These are phyloP conservation scores for Mycosphaerella sp. DNA, from an alignment of 2,329 filamentous ascomycete species.

Conservation along the genomic window DNA sequence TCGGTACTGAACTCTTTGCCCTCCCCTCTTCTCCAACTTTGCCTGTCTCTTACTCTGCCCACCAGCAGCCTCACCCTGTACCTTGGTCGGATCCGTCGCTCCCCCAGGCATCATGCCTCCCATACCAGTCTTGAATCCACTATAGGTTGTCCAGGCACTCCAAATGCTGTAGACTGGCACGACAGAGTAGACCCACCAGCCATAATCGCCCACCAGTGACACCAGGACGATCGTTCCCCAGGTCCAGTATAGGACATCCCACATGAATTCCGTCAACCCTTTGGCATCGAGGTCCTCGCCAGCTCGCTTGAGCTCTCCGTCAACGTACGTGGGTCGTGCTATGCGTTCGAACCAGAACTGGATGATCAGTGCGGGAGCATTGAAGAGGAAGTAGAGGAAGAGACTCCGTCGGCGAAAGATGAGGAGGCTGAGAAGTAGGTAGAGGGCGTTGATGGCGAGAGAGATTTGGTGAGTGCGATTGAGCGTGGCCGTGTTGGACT, in stretches of 20 bases:
- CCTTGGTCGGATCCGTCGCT: conserved; percentile 22
- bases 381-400: conserved; percentile 65
- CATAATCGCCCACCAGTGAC: conserved; percentile 73
- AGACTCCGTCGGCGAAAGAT: conserved; percentile 49
- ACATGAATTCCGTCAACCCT: conserved; percentile 96
- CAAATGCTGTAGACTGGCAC: conserved; percentile 45
- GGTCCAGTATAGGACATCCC: conserved; percentile 92
- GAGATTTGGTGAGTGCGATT: conserved; percentile 77
- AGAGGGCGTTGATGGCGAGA: conserved; percentile 63
- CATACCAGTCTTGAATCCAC: conserved; percentile 40
- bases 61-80: conserved; percentile 23
- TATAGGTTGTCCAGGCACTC: conserved; percentile 43
- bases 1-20: conserved; percentile 45
- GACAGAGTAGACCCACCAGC: conserved; percentile 56
- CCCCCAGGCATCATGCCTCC: conserved; percentile 39
- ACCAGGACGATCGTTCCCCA: conserved; percentile 72
- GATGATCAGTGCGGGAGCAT: conserved; percentile 67
- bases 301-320: conserved; percentile 60
- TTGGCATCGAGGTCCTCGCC: conserved; percentile 84
- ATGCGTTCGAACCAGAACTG: conserved; percentile 80
- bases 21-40: conserved; percentile 49
- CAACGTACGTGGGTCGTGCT: conserved; percentile 68
- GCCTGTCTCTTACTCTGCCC: conserved; percentile 45
- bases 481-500: conserved; percentile 55
- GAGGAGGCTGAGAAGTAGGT: conserved; percentile 63